These are phyloP conservation scores for Podospora didyma DNA, from an alignment of 495 filamentous ascomycete genomes.

Conservation along the genomic window DNA sequence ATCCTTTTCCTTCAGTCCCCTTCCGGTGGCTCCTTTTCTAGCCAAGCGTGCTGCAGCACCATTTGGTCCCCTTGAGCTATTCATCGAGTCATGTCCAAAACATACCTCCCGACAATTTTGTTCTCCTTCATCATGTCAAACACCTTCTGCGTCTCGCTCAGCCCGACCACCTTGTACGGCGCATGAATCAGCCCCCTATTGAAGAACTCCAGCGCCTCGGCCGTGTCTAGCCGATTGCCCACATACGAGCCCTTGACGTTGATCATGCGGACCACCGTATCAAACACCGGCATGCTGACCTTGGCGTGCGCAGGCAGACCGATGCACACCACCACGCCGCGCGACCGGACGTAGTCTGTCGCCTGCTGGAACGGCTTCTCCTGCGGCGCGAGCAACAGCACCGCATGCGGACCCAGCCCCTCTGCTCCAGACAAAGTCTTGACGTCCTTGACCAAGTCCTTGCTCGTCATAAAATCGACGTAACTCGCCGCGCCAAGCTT, in stretches of 20 bases:
- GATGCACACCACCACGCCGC: slow-evolving; percentile 77
- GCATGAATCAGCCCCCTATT: slow-evolving; percentile 74
- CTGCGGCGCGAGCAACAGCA: slow-evolving; percentile 75
- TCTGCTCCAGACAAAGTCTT: slow-evolving; percentile 70
- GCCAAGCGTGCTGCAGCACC: too few species aligned
- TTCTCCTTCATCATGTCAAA: slow-evolving; percentile 70
- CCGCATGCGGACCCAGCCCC: slow-evolving; percentile 82
- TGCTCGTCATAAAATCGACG: slow-evolving; percentile 70
- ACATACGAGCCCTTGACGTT: slow-evolving; percentile 91
- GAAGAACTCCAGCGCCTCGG: slow-evolving; percentile 88
- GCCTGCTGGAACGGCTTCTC: slow-evolving; percentile 96
- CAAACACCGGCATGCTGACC: slow-evolving; percentile 78
- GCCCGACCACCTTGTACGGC: slow-evolving; percentile 77
- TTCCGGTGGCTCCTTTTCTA: too few species aligned
- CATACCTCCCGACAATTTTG: slow-evolving; percentile 84
- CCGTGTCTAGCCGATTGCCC: slow-evolving; percentile 78
- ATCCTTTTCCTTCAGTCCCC: too few species aligned
- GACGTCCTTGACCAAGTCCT: slow-evolving; percentile 78
- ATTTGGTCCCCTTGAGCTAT: too few species aligned
- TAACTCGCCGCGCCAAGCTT: slow-evolving; percentile 65
- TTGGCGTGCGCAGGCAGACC: slow-evolving; percentile 76
- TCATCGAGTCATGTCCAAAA: slow-evolving; percentile 74
- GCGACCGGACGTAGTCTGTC: slow-evolving; percentile 70
- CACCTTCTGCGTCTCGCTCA: slow-evolving; percentile 72
- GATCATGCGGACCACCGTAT: slow-evolving; percentile 81